Base-by-base conservation (phyloP, 495 filamentous ascomycete species). In the Aspergillus cristatus region DNA sequence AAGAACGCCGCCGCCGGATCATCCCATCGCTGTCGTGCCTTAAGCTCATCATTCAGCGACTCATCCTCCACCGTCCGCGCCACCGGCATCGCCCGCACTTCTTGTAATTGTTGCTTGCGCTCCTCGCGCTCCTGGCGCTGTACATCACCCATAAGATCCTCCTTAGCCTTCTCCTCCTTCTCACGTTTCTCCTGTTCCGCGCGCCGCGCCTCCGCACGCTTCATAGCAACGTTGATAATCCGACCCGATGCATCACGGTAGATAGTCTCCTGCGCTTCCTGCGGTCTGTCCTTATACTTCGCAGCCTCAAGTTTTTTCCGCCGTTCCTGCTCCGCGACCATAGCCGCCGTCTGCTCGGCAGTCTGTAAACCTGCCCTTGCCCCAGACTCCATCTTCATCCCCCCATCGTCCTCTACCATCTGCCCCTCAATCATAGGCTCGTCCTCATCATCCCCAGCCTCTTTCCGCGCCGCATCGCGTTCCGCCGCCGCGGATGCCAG, bases 201-300 rank as follows among this genome's bases (percentile, higher is more conserved):
- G 26, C 73, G 71, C 5, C 88, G 68, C 18, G 84, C 79, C 55
- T 96, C 90, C 11, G 87, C 88, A 3, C 90, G 72, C 55, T 83
- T 82, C 82, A 96, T 85, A 2, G 80, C 75, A 6, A 94, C 79
- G 51, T 97, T 93, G 43, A 97, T 84, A 10, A 94, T 80, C 14
- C 89, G 75, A 2, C 91, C 91, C 2, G 81, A 87, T 8, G 91
- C 91, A 67, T 98, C 91, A 34, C 91, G 81, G 52, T 96, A 91
- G 30, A 96, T 84, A 0, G 90, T 88, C 59, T 97, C 87, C 43
- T 75, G 72, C 6, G 69, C 66, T 4, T 48, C 46, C 12, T 50
- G 65, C 54, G 26, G 56, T 34, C 10, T 60, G 16, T 65, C 65
- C 10, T 68, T 62, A 40, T 55, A 62, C 16, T 41, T 40, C 13